These are phyloP conservation scores for Globisporangium rhizosaccharum DNA, from an alignment of 352 stramenopile species.

Conservation along the genomic window DNA sequence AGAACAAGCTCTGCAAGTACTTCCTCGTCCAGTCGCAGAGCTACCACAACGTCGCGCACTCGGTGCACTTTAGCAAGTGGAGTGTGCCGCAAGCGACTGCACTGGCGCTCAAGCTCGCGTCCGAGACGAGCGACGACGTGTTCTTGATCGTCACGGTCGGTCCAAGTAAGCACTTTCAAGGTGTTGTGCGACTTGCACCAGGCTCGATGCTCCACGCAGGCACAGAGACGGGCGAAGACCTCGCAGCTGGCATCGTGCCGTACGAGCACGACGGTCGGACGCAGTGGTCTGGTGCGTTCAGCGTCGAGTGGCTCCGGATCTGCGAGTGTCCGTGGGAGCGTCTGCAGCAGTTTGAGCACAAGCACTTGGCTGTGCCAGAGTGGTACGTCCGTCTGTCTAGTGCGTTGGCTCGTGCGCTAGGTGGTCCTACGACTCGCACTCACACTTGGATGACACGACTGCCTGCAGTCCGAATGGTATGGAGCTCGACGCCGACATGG, in stretches of 20 bases:
- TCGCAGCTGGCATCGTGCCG: conserved; percentile 40
- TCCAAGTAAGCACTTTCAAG: conserved; percentile 78
- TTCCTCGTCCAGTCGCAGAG: conserved; percentile 75
- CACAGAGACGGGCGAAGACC: conserved; percentile 40
- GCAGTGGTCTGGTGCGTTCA: conserved; percentile 58
- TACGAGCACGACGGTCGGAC: conserved; percentile 47
- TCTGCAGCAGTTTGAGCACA: conserved; percentile 66
- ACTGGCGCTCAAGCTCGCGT: conserved; percentile 63
- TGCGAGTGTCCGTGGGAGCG: conserved; percentile 86
- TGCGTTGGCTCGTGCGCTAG: background rate
- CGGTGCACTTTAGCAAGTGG: conserved; percentile 75
- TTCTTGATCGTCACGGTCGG: conserved; percentile 76
- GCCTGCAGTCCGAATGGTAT: conserved; percentile 52
- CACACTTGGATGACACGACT: conserved; percentile 1
- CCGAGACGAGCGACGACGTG: conserved; percentile 70
- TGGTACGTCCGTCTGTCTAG: conserved; percentile 29
- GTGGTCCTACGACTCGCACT: background rate
- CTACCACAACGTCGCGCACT: conserved; percentile 80
- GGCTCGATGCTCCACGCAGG: conserved; percentile 33
- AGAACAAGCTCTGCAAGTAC: conserved; percentile 76
- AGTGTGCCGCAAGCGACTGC: conserved; percentile 39
- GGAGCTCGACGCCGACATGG: conserved; percentile 57
- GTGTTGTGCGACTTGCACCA: conserved; percentile 41
- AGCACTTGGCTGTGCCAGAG: conserved; percentile 47
- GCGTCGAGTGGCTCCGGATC: conserved; percentile 81